Base-by-base conservation (phyloP, 2,329 filamentous ascomycete species). In the Macrophomina phaseolina region DNA sequence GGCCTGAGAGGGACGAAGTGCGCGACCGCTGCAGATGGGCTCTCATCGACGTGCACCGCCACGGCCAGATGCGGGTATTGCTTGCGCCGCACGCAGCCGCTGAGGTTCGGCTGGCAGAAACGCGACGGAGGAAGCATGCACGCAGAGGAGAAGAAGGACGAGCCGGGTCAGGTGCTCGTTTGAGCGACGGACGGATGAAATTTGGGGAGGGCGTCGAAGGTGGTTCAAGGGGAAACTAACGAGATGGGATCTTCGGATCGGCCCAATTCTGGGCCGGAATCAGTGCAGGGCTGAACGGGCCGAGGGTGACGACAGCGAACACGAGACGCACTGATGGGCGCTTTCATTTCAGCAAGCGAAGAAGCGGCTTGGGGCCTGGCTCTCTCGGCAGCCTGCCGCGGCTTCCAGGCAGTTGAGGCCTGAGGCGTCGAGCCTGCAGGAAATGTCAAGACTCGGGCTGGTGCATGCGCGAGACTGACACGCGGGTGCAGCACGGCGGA, bases 231-330 rank as follows among this genome's bases (percentile, higher is more conserved):
- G 40, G 56, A 46, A 23, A 32, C 28, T 48, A 36, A 48, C 56
- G 56, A 45, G 30, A 34, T 61, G 56, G 56, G 28, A 46, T 40
- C 23, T 34, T 61, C 56, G 42, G 56, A 61, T 61, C 40, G 46
- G 6, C 56, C 42, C 56, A 61, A n/a, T 12, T 60, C 40, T n/a
- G 28, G 55, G 55, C 38, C 55, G 36, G 16, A 34, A 7, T 34
- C 51, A 34, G 51, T 32, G 36, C 55, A 46, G 40, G 56, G 56
- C 56, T 60, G 56, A 46, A 2, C 36, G 36, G 11, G 36, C 51
- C 53, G 53, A 36, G 28, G 56, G 40, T 45, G 49, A 38, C 55
- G 38, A n/a, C 53, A 32, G 23, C 55, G 56, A 23, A 61, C 56
- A 61, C 56, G 56, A 46, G 56, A 18, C 40, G 55, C 18, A 30